A percentile compares a stretch with the other conserved stretches of the same genome.
These are phyloP conservation scores for Beauveria sp. DNA, from an alignment of 2,329 filamentous ascomycete genomes.

Conservation along the genomic window DNA sequence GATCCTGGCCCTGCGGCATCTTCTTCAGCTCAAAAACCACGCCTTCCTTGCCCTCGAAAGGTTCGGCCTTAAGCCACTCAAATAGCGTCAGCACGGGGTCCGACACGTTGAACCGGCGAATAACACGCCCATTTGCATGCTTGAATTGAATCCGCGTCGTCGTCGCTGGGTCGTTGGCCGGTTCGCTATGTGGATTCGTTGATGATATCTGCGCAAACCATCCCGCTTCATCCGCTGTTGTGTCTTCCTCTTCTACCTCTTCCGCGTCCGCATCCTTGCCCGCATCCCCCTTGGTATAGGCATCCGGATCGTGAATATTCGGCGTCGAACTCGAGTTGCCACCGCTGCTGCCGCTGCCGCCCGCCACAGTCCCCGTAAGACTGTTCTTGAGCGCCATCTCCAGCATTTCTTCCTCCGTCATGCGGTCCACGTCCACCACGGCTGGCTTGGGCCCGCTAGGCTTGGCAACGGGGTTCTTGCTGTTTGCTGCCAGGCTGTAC, in stretches of 20 bases:
- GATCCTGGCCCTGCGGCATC: conserved; percentile 69
- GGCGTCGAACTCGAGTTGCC: conserved; percentile 30
- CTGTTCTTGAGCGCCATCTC: conserved; percentile 90
- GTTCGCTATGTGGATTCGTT: conserved; percentile 69
- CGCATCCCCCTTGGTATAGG: conserved; percentile 63
- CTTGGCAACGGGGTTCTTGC: conserved; percentile 86
- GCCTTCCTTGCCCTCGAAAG: conserved; percentile 71
- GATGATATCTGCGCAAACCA: conserved; percentile 65
- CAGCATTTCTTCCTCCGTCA: conserved; percentile 97
- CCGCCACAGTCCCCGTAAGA: conserved; percentile 53
- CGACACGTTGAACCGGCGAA: conserved; percentile 71
- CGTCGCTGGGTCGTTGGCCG: conserved; percentile 58
- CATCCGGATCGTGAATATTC: conserved; percentile 74
- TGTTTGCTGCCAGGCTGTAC: conserved; percentile 80
- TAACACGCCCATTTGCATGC: conserved; percentile 74
- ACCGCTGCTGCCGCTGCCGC: conserved; percentile 18
- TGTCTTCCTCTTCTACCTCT: conserved; percentile 37
- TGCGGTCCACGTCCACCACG: conserved; percentile 68
- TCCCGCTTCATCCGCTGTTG: conserved; percentile 27
- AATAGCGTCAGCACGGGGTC: conserved; percentile 80
- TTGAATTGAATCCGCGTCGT: conserved; percentile 90
- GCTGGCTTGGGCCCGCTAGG: conserved; percentile 53
- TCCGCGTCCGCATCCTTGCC: conserved; percentile 28
- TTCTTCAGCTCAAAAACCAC: conserved; percentile 80
- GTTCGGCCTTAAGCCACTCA: conserved; percentile 91